Percentiles rank a stretch among this genome's conserved stretches.
Conservation (phyloP, 1,139 yeast species). For the Lodderomyces beijingensis region DNA sequence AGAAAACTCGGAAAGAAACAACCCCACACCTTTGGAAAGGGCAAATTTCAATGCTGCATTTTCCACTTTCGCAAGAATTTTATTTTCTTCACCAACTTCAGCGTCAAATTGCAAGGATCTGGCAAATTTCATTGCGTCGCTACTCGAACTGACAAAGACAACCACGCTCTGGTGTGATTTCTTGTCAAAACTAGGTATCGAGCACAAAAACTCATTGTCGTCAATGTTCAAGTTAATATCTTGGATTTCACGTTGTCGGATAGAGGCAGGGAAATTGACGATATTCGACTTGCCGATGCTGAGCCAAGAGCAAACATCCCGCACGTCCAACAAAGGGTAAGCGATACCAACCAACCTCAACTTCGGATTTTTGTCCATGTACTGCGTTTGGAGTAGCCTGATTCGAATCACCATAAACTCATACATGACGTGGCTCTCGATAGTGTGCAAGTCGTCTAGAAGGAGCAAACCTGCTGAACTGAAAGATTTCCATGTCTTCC, state of each 20-base stretch:
- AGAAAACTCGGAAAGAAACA: constrained; percentile 55
- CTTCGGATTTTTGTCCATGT: constrained; percentile 34
- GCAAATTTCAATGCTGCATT: constrained; percentile 22
- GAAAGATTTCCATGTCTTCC: constrained; percentile 74
- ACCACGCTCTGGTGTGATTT: too few species aligned
- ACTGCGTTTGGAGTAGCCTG: constrained; percentile 62
- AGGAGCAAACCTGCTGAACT: constrained; percentile 66
- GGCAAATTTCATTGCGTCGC: constrained; percentile 1
- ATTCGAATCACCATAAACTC: constrained; percentile 70
- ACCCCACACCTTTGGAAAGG: constrained; percentile 60
- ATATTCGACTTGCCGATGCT: constrained; percentile 58
- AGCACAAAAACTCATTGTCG: neutral
- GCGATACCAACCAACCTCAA: constrained; percentile 65
- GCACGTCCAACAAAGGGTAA: constrained; percentile 66
- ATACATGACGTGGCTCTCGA: constrained; percentile 61
- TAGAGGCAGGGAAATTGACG: constrained; percentile 67
- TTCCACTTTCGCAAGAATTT: constrained; percentile 5
- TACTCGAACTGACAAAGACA: constrained; percentile 1
- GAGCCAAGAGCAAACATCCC: constrained; percentile 83
- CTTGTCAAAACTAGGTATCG: neutral
- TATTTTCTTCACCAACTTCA: neutral
- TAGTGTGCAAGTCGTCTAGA: constrained; percentile 69
- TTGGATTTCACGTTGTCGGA: constrained; percentile 52
- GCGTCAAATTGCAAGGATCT: neutral
- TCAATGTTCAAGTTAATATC: constrained; percentile 43